Evolutionary conservation across 2,329 filamentous ascomycete genomes (phyloP).

Genomic region (Cordyceps cateniannulata): DNA sequence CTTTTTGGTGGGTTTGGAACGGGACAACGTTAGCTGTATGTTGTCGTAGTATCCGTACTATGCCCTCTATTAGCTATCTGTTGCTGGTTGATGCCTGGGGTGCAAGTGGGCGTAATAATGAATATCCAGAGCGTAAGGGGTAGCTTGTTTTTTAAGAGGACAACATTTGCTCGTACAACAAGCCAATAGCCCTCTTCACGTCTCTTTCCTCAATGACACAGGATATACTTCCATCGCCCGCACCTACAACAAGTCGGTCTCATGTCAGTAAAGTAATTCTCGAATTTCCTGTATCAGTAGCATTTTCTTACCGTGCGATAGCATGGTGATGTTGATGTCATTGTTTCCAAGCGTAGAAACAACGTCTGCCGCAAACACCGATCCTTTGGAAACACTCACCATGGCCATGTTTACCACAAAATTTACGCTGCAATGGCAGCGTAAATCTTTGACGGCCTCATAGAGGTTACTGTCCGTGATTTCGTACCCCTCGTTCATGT

Average conservation of each 20-base stretch:
- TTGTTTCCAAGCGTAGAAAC: neutral
- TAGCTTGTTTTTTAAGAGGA: neutral
- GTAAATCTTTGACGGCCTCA: neutral
- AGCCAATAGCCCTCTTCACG: neutral
- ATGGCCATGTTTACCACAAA: neutral
- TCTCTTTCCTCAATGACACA: neutral
- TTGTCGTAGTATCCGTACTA: too few relatives aligned
- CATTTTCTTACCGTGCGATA: neutral
- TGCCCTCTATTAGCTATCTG: too few relatives aligned
- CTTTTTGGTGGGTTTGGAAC: too few relatives aligned
- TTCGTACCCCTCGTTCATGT: neutral
- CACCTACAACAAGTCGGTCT: neutral
- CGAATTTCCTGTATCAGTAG: neutral
- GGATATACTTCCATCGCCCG: neutral
- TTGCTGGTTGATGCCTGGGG: too few relatives aligned
- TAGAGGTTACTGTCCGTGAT: neutral
- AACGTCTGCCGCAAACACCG: neutral
- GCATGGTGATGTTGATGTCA: neutral
- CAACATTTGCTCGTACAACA: neutral
- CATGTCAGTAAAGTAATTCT: neutral
- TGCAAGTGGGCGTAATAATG: too few relatives aligned
- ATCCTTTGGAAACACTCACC: neutral
- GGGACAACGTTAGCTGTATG: too few relatives aligned
- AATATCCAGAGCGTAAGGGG: neutral
- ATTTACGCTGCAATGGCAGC: neutral